Base-by-base conservation (phyloP, 805 yeast species). In the Pichia insulana region DNA sequence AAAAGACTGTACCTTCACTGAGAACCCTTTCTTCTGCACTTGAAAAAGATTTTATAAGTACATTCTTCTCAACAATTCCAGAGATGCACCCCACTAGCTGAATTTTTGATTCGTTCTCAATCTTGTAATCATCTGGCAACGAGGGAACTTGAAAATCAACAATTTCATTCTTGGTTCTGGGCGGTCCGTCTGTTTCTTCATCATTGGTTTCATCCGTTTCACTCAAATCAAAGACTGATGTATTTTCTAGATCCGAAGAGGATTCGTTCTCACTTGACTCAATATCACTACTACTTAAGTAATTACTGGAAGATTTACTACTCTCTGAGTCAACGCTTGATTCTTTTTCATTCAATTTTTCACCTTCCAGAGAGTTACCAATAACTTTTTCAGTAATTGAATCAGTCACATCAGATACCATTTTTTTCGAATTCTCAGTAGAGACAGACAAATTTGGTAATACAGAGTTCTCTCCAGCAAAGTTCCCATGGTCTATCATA, bases 21-120 rank as follows among this genome's bases (percentile, higher is more conserved):
- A 90, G 67, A 3, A 88, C 83, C 34, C 89, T 67, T 56, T 79
- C 83, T 54, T 92, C 97, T 11, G 94, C 97, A 2, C 96, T 84
- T 1, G 70, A 61, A 12, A 64, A 63, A 0, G 95, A 92, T 52
- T 78, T 77, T 19, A 92, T 68, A 6, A 92, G 73, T 2, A 83
- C 73, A 44, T 83, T 80, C 41, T 69, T 71, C 34, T 87, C 95
- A 7, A 86, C 88, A 9, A 83, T 65, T 0, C 80, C 78, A 9
- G 72, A 70, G 7, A 90, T 65, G 7, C 65, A 67, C 3, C 98
- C 98, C 16, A 88, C 69, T 22, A 69, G 71, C 48, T 85, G 84
- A 12, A 89, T 73, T 0, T 82, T 79, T 2, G 87, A 79, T 7
- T 63, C 62, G n/a, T 66, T 71, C 1, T 71, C 72, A 18, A 90